Percentiles rank a stretch among this genome's conserved stretches.
phyloP scores from a whole-genome alignment of 2,329 filamentous ascomycete species.

The Corniculantispora saksenae region DNA sequence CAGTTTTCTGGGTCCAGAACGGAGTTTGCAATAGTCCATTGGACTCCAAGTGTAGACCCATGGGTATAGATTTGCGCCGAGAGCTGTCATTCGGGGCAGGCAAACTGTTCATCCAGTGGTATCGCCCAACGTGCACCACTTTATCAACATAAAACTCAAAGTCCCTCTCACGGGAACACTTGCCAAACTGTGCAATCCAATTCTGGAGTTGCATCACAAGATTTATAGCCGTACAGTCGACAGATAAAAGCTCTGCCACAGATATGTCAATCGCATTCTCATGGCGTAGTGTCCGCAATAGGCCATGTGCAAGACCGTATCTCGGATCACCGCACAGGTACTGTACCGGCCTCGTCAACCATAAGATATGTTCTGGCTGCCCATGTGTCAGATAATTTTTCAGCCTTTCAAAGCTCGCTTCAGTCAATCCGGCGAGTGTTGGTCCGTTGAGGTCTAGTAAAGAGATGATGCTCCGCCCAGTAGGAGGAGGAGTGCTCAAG shows the following conservation, averaged over 20 bases:
- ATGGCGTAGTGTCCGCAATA: background rate
- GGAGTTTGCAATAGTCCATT: background rate
- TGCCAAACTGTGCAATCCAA: background rate
- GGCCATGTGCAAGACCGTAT: conserved; percentile 5
- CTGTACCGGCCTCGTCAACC: background rate
- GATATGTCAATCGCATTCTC: background rate
- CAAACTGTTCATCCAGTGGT: background rate
- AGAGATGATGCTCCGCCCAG: background rate
- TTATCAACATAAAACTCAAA: background rate
- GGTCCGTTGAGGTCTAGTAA: background rate
- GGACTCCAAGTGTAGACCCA: background rate
- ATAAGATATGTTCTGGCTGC: background rate
- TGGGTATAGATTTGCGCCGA: background rate
- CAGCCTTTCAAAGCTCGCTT: background rate
- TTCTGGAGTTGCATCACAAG: background rate
- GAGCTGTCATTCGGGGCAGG: background rate
- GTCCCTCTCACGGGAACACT: background rate
- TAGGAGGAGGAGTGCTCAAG: background rate
- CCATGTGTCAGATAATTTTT: background rate
- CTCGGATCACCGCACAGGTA: background rate
- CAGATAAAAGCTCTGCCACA: too few species aligned
- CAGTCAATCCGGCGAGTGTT: background rate
- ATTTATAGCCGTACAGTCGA: background rate
- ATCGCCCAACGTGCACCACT: background rate
- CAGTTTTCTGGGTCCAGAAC: background rate